phyloP scores from a whole-genome alignment of 306 rosid genomes.

The Castanea sativa region DNA sequence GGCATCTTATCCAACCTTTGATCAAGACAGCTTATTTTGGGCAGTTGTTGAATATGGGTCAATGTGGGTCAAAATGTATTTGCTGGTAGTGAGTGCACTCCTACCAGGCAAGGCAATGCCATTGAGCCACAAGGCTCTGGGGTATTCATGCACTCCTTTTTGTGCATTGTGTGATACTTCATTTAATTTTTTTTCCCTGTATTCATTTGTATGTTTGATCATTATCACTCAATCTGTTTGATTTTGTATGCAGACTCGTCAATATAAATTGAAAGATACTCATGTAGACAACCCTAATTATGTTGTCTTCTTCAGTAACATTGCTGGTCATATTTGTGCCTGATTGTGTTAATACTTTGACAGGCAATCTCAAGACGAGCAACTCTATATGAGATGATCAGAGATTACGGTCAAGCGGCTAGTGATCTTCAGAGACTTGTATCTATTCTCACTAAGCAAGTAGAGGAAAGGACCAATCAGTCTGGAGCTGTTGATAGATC shows the following conservation, averaged over 20 bases:
- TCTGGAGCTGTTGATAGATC: conserved; percentile 61
- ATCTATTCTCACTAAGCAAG: conserved; percentile 49
- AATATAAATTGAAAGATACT: neutral
- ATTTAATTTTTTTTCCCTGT: neutral
- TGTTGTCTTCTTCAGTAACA: neutral
- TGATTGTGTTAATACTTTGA: conserved; percentile 23
- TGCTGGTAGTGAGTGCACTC: too few relatives aligned
- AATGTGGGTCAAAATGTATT: too few relatives aligned
- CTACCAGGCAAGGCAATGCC: too few relatives aligned
- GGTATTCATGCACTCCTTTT: neutral
- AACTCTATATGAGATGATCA: conserved; percentile 68
- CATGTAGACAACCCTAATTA: neutral
- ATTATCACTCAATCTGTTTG: neutral
- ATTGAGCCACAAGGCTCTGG: neutral
- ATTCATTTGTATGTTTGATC: neutral
- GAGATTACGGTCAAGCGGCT: conserved; percentile 91
- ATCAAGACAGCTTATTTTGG: too few relatives aligned
- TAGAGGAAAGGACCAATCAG: conserved; percentile 51
- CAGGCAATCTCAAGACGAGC: conserved; percentile 98
- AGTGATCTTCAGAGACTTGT: conserved; percentile 72
- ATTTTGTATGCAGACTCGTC: neutral
- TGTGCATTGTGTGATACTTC: neutral
- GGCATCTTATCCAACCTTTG: too few relatives aligned
- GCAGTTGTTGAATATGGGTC: too few relatives aligned
- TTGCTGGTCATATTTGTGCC: neutral